Conservation (phyloP, 805 yeast species). For the Lipomyces starkeyi region DNA sequence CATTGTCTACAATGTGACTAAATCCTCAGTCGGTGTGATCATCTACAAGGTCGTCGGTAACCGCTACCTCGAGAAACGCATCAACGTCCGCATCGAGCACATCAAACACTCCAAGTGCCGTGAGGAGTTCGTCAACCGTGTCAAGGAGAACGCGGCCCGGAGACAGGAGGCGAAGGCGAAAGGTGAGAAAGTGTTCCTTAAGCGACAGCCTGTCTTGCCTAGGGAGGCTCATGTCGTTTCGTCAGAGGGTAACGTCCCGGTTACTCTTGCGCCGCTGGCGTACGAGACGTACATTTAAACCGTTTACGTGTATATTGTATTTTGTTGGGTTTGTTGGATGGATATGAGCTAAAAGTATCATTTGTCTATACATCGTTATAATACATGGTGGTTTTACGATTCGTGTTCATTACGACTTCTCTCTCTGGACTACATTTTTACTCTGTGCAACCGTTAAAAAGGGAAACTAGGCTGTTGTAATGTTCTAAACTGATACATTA, state of each 20-base stretch:
- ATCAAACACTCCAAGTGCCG: slow-evolving; percentile 99
- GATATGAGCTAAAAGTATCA: slow-evolving; percentile 2
- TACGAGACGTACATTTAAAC: slow-evolving; percentile 97
- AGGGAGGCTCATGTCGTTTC: slow-evolving; percentile 88
- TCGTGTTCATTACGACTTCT: neutral
- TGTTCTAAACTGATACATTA: neutral
- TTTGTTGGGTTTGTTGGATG: slow-evolving; percentile 5
- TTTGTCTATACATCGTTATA: slow-evolving; percentile 1
- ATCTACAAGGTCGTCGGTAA: slow-evolving; percentile 98
- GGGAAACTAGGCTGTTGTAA: neutral
- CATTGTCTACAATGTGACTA: slow-evolving; percentile 98
- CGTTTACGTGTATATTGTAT: slow-evolving; percentile 18
- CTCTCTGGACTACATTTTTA: neutral
- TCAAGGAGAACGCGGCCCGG: slow-evolving; percentile 93
- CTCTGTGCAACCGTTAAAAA: neutral
- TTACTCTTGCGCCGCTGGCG: slow-evolving; percentile 98
- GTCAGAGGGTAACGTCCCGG: slow-evolving; percentile 84
- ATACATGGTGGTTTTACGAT: neutral
- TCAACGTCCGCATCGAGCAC: slow-evolving; percentile 98
- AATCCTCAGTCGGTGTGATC: slow-evolving; percentile 97
- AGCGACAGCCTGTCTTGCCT: slow-evolving; percentile 99
- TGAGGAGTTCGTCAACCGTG: slow-evolving; percentile 98
- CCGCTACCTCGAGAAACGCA: slow-evolving; percentile 99
- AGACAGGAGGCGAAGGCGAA: slow-evolving; percentile 92
- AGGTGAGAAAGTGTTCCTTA: slow-evolving; percentile 88